Evolutionary conservation across 306 rosid species (phyloP).

Genomic region (Styphnolobium japonicum): DNA sequence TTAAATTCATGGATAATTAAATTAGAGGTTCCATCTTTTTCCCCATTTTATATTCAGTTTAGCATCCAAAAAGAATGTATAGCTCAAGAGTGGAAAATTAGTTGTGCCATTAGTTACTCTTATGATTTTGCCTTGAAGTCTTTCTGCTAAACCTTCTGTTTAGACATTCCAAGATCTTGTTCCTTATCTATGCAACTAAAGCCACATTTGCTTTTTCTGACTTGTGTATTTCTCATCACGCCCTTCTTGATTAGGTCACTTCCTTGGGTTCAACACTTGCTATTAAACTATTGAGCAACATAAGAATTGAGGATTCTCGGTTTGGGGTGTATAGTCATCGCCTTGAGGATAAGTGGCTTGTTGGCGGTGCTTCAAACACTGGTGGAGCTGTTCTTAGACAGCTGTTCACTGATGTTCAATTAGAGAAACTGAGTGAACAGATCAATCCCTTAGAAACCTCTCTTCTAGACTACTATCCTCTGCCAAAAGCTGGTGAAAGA

Average conservation of each 20-base stretch:
- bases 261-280: slow-evolving; percentile 97
- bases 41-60: background rate
- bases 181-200: background rate
- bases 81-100: background rate
- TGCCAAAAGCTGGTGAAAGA: slow-evolving; percentile 79
- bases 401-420: slow-evolving; percentile 68
- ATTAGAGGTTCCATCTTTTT: background rate
- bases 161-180: background rate
- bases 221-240: background rate
- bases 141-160: background rate
- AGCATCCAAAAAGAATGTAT: background rate
- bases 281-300: slow-evolving; percentile 75
- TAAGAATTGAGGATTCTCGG: slow-evolving; percentile 82
- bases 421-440: slow-evolving; percentile 65
- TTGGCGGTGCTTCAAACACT: slow-evolving; percentile 96
- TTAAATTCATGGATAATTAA: background rate
- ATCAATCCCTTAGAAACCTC: slow-evolving; percentile 68
- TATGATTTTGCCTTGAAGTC: background rate
- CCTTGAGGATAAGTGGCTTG: slow-evolving; percentile 95
- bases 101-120: background rate
- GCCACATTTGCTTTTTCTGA: slow-evolving; percentile 5
- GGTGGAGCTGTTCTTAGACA: slow-evolving; percentile 89
- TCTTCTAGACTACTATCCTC: slow-evolving; percentile 79
- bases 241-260: slow-evolving; percentile 59
- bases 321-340: slow-evolving; percentile 98